A percentile compares a stretch with the other conserved stretches of the same genome.
Conservation (phyloP, 805 yeast genomes). For the Cyberlindnera euphorbiiphila region DNA sequence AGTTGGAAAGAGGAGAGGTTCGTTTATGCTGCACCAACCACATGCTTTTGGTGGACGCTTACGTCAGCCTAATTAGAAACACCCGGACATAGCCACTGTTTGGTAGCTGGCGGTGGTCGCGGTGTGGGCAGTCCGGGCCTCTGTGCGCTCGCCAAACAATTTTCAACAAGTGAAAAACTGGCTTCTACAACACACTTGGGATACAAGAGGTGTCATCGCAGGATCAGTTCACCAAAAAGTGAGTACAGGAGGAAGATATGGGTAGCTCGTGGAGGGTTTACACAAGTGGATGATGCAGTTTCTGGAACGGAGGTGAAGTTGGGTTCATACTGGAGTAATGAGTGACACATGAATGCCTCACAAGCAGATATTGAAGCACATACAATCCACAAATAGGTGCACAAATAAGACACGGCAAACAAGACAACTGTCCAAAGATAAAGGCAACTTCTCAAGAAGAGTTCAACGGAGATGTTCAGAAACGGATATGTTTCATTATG, state of each 20-base stretch:
- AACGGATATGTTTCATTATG: too few species aligned
- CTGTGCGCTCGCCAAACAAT: conserved; percentile 22
- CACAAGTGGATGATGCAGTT: neutral
- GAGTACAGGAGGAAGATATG: conserved; percentile 18
- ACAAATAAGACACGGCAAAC: too few species aligned
- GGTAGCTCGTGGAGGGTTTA: neutral
- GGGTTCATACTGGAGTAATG: too few species aligned
- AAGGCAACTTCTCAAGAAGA: too few species aligned
- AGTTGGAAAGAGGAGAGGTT: too few species aligned
- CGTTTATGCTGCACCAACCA: conserved; percentile 11
- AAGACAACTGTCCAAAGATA: too few species aligned
- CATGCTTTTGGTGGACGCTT: conserved; percentile 1
- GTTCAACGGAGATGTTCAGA: too few species aligned
- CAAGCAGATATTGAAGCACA: too few species aligned
- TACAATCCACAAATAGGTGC: too few species aligned
- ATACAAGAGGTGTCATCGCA: conserved; percentile 10
- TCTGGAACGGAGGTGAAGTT: too few species aligned
- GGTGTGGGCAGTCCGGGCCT: conserved; percentile 7
- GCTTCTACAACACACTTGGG: conserved; percentile 9
- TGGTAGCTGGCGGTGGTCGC: neutral
- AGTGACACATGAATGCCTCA: too few species aligned
- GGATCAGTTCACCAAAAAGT: conserved; percentile 29
- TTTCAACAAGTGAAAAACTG: conserved; percentile 30
- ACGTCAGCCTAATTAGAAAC: conserved; percentile 5
- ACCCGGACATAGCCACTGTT: conserved; percentile 16